Evolutionary conservation across 805 yeast genomes (phyloP).

Genomic region (Kodamaea nitidulidarum): DNA sequence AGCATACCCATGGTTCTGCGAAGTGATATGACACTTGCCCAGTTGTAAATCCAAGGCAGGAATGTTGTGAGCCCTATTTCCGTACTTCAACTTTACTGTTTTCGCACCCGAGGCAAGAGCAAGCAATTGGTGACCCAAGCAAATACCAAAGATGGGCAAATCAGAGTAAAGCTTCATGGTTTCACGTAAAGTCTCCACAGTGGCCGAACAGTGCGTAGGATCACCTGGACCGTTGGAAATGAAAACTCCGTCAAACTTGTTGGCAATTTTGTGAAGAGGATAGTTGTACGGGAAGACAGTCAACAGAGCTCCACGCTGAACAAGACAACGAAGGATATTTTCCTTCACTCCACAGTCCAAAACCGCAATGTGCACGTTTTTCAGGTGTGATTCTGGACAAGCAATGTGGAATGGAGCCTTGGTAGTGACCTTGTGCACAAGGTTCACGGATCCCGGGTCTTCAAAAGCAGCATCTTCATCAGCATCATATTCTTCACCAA

Average conservation of each 20-base stretch:
- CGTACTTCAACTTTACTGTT: slow-evolving; percentile 90
- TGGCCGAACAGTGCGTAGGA: slow-evolving; percentile 83
- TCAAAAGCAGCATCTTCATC: slow-evolving; percentile 86
- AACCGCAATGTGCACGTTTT: slow-evolving; percentile 76
- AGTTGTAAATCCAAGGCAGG: slow-evolving; percentile 89
- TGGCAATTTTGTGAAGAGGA: slow-evolving; percentile 86
- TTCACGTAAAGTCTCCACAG: slow-evolving; percentile 68
- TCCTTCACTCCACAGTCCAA: slow-evolving; percentile 98
- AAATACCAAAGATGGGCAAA: slow-evolving; percentile 94
- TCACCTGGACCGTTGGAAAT: slow-evolving; percentile 97
- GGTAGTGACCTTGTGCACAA: slow-evolving; percentile 92
- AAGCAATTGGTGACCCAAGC: slow-evolving; percentile 94
- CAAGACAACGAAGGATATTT: slow-evolving; percentile 90
- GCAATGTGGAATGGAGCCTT: slow-evolving; percentile 90
- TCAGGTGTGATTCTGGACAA: slow-evolving; percentile 52
- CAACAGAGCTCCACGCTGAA: slow-evolving; percentile 90
- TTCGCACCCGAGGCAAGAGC: slow-evolving; percentile 94
- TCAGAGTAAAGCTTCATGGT: slow-evolving; percentile 60
- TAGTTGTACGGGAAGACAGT: slow-evolving; percentile 96
- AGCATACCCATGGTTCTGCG: slow-evolving; percentile 98
- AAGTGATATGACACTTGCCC: slow-evolving; percentile 95
- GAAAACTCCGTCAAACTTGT: slow-evolving; percentile 91
- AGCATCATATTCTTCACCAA: slow-evolving; percentile 89
- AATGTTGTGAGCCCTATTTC: slow-evolving; percentile 98
- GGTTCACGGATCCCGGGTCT: slow-evolving; percentile 85